A percentile compares a stretch with the other conserved stretches of the same genome.
These are phyloP conservation scores for Xylaria sp. DNA, from an alignment of 2,329 filamentous ascomycete genomes.

Conservation along the genomic window DNA sequence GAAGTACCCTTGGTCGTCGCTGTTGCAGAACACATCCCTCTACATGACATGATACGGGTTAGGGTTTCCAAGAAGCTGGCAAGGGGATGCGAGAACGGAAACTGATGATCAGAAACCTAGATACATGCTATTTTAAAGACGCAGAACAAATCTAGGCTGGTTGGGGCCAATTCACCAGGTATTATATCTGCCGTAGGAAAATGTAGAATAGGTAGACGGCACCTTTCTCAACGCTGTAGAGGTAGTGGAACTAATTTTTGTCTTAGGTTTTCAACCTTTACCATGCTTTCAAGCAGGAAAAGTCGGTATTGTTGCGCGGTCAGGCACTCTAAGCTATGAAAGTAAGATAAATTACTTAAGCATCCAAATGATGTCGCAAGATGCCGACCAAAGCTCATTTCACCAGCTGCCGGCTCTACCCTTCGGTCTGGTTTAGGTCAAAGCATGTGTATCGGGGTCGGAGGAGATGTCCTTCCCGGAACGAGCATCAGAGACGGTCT, in stretches of 20 bases:
- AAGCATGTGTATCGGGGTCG: constrained; percentile 78
- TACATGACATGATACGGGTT: constrained; percentile 78
- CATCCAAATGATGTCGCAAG: background rate
- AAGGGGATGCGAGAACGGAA: constrained; percentile 21
- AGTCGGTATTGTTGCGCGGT: constrained; percentile 78
- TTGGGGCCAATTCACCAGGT: constrained; percentile 79
- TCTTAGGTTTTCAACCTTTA: constrained; percentile 76
- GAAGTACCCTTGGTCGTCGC: constrained; percentile 80
- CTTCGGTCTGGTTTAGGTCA: constrained; percentile 77
- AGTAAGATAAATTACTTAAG: constrained; percentile 43
- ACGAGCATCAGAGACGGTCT: constrained; percentile 80
- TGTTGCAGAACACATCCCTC: constrained; percentile 79
- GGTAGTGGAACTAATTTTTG: background rate
- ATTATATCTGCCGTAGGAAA: constrained; percentile 78
- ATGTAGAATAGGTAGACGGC: constrained; percentile 57
- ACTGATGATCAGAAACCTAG: constrained; percentile 52
- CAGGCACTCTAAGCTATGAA: constrained; percentile 79
- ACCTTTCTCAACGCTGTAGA: background rate
- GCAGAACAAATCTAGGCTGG: constrained; percentile 74
- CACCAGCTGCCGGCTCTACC: constrained; percentile 72
- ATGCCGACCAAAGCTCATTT: constrained; percentile 24
- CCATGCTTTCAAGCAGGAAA: constrained; percentile 76
- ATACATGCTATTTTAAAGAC: constrained; percentile 75
- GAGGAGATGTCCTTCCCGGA: constrained; percentile 77
- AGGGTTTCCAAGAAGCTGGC: constrained; percentile 38